Evolutionary conservation across 2,329 filamentous ascomycete species (phyloP), one percentile per base, ranked within the genome.

Genomic region (Fusarium subglutinans): DNA sequence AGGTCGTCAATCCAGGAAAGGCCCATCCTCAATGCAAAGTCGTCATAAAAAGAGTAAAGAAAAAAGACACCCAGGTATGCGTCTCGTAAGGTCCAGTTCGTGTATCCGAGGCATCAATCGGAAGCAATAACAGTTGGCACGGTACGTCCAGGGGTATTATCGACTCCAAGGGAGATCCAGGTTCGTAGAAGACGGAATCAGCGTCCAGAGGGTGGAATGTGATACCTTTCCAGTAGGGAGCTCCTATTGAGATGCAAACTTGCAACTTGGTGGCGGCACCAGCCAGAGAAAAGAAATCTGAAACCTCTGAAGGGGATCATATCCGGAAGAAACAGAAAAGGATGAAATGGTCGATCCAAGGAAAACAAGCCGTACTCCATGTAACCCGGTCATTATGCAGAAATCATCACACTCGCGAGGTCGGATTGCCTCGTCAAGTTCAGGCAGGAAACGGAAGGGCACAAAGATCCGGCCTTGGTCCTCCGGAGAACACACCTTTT

Each of bases 331-430:
- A 77, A 70, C 58, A 71, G 61, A 75, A 77, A 72, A 74, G 75
- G 74, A 67, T 63, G 76, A 72, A 73, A 74, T 72, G 54, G 76
- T 74, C 73, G 70, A 74, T 79, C 79, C 80, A 73, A 70, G 55
- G 66, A 67, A 66, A 72, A 70, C 54, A 75, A 74, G 72, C 75
- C 74, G 76, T 72, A 74, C 72, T 79, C 76, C 76, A 75, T 76
- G 61, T 75, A 65, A 73, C 65, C 77, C 64, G 73, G 71, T 77
- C 74, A 78, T 80, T 76, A 79, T 74, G 72, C 76, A 73, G 70
- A 76, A 77, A 77, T 76, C 78, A 82, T 79, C 73, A 77, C 70
- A 75, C 74, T 80, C 78, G 72, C 67, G 56, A 71, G 72, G 74
- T 58, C 57, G 66, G 64, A 63, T 65, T 65, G 66, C 74, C 60